Evolutionary conservation across 2,329 filamentous ascomycete genomes (phyloP).

Genomic region (Nothomitra cinnamomea): DNA sequence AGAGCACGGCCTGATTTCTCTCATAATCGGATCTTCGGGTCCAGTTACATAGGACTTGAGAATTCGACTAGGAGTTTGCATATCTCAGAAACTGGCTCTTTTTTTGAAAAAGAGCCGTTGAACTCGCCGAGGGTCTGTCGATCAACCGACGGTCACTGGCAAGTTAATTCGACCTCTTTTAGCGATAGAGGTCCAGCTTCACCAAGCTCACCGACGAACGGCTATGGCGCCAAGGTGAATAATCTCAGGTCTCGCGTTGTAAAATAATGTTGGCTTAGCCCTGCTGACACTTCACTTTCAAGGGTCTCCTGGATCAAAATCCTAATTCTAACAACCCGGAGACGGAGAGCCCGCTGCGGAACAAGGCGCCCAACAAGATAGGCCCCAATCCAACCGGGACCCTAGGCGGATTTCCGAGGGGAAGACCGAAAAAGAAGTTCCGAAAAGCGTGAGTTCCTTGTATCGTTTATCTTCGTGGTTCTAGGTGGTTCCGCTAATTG

Average conservation of each 20-base stretch:
- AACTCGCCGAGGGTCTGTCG: neutral
- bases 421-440: slow-evolving; percentile 2
- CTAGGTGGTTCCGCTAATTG: neutral
- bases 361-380: neutral
- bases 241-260: neutral
- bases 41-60: slow-evolving; percentile 1
- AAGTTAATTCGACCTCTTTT: neutral
- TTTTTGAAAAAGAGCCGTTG: neutral
- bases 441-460: neutral
- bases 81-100: neutral
- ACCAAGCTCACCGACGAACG: neutral
- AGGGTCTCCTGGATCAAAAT: neutral
- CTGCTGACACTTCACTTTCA: neutral
- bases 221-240: neutral
- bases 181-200: neutral
- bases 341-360: neutral
- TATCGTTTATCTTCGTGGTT: neutral
- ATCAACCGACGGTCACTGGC: neutral
- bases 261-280: neutral
- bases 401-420: neutral
- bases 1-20: neutral
- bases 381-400: neutral
- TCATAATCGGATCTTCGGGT: neutral
- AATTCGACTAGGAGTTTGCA: neutral
- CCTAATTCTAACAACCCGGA: neutral